Base-by-base conservation (phyloP, 2,329 filamentous ascomycete genomes). In the Ophiostoma quercus region DNA sequence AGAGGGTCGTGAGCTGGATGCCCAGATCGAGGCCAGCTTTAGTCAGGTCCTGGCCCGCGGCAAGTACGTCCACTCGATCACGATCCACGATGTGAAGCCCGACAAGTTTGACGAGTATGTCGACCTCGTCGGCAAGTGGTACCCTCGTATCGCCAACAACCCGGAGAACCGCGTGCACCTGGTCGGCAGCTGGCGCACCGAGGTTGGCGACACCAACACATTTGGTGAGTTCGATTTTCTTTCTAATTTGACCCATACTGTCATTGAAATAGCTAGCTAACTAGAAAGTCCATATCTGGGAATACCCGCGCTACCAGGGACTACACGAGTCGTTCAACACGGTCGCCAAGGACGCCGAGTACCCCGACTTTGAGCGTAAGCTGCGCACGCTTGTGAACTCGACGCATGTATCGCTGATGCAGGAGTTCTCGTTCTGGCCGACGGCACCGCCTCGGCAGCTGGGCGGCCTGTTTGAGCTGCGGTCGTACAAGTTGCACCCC, bases 351-450 rank as follows among this genome's bases (percentile, higher is more conserved):
- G 92, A 96, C 76, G 91, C 92, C 73, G 92, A 93, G 22, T 98
- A 92, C 79, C 82, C 88, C 74, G 90, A 87, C 11, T 97, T 97
- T 77, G 92, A 97, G 78, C 83, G 82, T 73, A 91, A 94, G 81
- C 89, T 99, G 68, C 94, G 93, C n/a, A 32, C 65, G 1, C 83
- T 98, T 72, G 94, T 99, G 77, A 88, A 84, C 71, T 87, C 87
- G 73, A 98, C 97, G 83, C 88, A 89, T 74, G 91, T 90, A 4
- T 97, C 94, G 0, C 85, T 99, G 68, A 99, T 99, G 95, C 95
- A 99, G 79, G 95, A 99, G 80, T 99, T 99, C 81, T 97, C 94
- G 47, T 99, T 99, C 85, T 99, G 95, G 95, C 95, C 95, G 1
- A 99, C 95, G 2, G 94, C 92, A 0, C 86, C 94, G 5, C 95